Evolutionary conservation across 2,329 filamentous ascomycete species (phyloP), one percentile per base, ranked within the genome.

Genomic region (Aureobasidium sp.): DNA sequence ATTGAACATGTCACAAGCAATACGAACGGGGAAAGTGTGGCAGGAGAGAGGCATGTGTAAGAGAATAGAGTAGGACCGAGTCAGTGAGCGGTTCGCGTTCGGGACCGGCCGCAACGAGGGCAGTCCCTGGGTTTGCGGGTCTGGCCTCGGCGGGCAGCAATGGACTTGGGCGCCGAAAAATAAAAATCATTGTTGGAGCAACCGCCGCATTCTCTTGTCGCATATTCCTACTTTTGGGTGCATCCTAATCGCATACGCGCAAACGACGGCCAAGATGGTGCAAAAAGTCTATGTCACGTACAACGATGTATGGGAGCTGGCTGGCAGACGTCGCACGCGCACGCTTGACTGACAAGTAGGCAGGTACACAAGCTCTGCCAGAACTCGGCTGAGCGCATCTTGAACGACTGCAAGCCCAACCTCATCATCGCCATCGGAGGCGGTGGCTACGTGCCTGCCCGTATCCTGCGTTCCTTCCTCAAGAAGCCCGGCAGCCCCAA

Each of bases 371-470:
- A 96, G 78, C 84, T 97, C 73, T 99, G 94, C 81, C 89, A 96
- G 78, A 81, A 87, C 72, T 85, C 90, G 19, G 94, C 92, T 40
- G 81, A 84, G 65, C 79, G 81, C 68, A 95, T 97, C 74, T 85
- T 99, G 69, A 79, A 86, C 72, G 84, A 89, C 17, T 91, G 96
- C 81, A 83, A 90, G 73, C 94, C 94, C 40, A 90, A 96, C 75
- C 88, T 99, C 68, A 96, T 99, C 83, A 95, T 99, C 75, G 94
- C 94, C 73, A 97, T 97, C 74, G 94, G 94, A 69, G 94, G 94
- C 66, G 94, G 94, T 69, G 94, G 94, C 70, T 99, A 96, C 76
- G 91, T 99, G 42, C 94, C 94, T 63, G 94, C 94, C 47, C 89
- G 94, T 69, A 99, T 99, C 74, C 84, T 99, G 65, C 90, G 94